A percentile compares a stretch with the other conserved stretches of the same genome.
Conservation (phyloP, 371 early-diverging fungal genomes). For the Mortierella sp. region DNA sequence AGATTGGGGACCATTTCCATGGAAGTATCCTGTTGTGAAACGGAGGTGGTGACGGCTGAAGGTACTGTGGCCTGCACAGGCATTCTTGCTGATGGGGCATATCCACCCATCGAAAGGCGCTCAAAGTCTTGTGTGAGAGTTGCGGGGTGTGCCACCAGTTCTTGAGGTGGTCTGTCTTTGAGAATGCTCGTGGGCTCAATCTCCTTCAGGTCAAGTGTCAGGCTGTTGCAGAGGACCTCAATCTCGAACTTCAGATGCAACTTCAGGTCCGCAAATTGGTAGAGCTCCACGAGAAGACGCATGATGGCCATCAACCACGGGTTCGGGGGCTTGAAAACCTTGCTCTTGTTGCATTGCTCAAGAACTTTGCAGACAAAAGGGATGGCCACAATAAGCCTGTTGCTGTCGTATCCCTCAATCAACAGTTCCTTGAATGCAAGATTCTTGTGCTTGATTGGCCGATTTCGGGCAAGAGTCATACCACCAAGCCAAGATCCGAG, state of each 20-base stretch:
- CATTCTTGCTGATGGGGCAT: conserved; percentile 50
- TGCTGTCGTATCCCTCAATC: conserved; percentile 89
- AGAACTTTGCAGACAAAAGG: conserved; percentile 98
- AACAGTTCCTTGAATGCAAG: conserved; percentile 93
- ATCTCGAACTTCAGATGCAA: conserved; percentile 97
- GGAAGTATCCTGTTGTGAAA: conserved; percentile 25
- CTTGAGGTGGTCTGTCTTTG: conserved; percentile 72
- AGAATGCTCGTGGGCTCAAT: conserved; percentile 83
- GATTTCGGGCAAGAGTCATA: conserved; percentile 93
- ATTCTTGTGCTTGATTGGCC: conserved; percentile 93
- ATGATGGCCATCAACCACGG: conserved; percentile 98
- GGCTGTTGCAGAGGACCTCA: conserved; percentile 94
- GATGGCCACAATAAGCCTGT: conserved; percentile 92
- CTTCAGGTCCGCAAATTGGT: conserved; percentile 92
- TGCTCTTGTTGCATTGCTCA: conserved; percentile 85
- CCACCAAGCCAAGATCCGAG: conserved; percentile 97
- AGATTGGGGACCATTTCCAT: conserved; percentile 67
- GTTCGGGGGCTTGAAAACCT: conserved; percentile 94
- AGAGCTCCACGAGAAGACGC: conserved; percentile 90
- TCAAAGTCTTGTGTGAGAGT: conserved; percentile 54
- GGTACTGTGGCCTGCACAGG: conserved; percentile 41
- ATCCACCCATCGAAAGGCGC: conserved; percentile 52
- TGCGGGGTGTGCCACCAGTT: conserved; percentile 51
- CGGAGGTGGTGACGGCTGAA: neutral
- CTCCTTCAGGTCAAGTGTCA: conserved; percentile 85